These are phyloP conservation scores for Camelina hispida DNA, from an alignment of 345 rosid genomes.

Conservation along the genomic window DNA sequence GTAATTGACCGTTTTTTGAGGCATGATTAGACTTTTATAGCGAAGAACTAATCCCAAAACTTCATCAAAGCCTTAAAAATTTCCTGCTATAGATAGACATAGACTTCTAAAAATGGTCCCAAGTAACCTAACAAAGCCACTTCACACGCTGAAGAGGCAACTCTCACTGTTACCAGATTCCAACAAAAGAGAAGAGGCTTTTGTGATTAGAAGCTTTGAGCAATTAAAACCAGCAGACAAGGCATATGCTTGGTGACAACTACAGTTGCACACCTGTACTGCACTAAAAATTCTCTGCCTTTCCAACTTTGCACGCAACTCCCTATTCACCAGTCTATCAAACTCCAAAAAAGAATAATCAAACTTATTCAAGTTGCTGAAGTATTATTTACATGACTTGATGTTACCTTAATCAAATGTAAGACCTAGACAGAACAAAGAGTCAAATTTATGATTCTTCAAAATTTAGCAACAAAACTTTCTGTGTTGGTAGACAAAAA, in stretches of 20 bases:
- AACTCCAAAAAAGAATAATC: constrained; percentile 3
- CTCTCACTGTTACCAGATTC: constrained; percentile 38
- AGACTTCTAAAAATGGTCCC: constrained; percentile 37
- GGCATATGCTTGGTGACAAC: constrained; percentile 46
- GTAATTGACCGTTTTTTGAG: constrained; percentile 41
- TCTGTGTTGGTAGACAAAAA: background rate
- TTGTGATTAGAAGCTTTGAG: constrained; percentile 34
- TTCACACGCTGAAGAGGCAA: constrained; percentile 48
- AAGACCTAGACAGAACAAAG: constrained; percentile 15
- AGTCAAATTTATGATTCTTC: background rate
- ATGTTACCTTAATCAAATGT: constrained; percentile 19
- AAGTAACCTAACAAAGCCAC: constrained; percentile 44
- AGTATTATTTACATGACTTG: constrained; percentile 33
- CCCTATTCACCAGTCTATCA: constrained; percentile 38
- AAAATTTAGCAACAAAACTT: background rate
- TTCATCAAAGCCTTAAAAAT: constrained; percentile 9
- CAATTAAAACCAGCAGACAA: constrained; percentile 41
- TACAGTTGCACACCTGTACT: constrained; percentile 42
- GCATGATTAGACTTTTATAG: constrained; percentile 44
- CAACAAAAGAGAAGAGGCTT: constrained; percentile 38
- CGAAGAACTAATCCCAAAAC: constrained; percentile 29
- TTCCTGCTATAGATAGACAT: constrained; percentile 39
- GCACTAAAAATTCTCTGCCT: constrained; percentile 30
- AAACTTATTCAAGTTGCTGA: constrained; percentile 33
- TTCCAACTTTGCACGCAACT: constrained; percentile 48